A percentile compares a stretch with the other conserved stretches of the same genome.
These are phyloP conservation scores for Astrephomene gubernaculifera DNA, from an alignment of 139 green algal species.

Conservation along the genomic window DNA sequence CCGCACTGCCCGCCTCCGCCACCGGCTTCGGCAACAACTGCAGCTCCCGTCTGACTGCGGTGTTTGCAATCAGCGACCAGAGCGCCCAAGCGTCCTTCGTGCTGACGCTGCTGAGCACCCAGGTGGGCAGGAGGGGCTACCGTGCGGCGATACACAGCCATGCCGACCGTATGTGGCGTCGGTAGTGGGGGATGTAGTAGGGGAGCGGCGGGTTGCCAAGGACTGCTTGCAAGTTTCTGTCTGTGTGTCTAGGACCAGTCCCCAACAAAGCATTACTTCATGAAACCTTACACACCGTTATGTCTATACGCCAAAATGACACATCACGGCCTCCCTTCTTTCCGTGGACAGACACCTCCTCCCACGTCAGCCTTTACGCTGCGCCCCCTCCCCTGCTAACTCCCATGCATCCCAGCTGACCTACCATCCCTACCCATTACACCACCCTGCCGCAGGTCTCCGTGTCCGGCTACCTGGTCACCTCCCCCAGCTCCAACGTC, in stretches of 20 bases:
- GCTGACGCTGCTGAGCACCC: not conserved
- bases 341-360: too few relatives aligned
- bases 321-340: too few relatives aligned
- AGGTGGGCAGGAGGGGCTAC: not conserved
- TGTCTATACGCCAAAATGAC: too few relatives aligned
- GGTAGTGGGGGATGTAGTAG: too few relatives aligned
- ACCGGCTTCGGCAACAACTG: conserved; percentile 11
- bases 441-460: not conserved
- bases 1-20: conserved; percentile 18
- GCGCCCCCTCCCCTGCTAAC: too few relatives aligned
- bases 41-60: not conserved
- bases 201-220: too few relatives aligned
- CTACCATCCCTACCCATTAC: not conserved
- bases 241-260: too few relatives aligned
- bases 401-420: not conserved
- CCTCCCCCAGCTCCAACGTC: not conserved
- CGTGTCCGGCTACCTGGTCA: not conserved
- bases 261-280: too few relatives aligned
- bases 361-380: too few relatives aligned
- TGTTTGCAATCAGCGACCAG: not conserved
- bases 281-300: too few relatives aligned
- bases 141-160: not conserved
- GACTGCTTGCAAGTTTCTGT: too few relatives aligned
- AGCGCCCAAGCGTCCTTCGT: not conserved
- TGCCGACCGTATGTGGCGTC: too few relatives aligned